Conservation (phyloP, 305 asterid genomes). For the Fraxinus ornus region DNA sequence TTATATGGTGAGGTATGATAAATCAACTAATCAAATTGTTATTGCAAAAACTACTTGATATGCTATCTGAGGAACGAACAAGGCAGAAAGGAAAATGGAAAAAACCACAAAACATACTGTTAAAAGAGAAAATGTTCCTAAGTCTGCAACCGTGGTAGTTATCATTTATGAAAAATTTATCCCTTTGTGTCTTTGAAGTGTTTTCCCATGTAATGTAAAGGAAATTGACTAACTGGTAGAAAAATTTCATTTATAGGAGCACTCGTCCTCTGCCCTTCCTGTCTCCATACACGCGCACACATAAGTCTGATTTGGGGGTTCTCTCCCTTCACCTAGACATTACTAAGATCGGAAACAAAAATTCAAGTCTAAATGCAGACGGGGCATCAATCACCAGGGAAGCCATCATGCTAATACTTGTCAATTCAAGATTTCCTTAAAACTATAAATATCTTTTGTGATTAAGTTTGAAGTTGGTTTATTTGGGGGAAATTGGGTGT, state of each 20-base stretch:
- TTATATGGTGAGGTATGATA: constrained; percentile 1
- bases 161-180: neutral
- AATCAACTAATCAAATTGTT: constrained; percentile 16
- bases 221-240: neutral
- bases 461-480: neutral
- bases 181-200: neutral
- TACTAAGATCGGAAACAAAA: neutral
- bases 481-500: neutral
- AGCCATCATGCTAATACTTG: neutral
- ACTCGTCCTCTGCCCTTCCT: neutral
- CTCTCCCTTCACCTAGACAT: neutral
- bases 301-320: neutral
- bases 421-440: neutral
- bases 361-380: constrained; percentile 2
- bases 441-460: neutral
- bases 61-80: neutral
- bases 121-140: neutral
- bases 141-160: neutral
- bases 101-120: neutral
- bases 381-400: neutral
- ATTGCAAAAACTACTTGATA: neutral
- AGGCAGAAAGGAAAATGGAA: neutral
- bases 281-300: neutral
- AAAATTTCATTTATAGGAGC: neutral
- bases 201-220: neutral